Evolutionary conservation across 1,139 yeast genomes (phyloP).

Genomic region (Yamadazyma buinensis): DNA sequence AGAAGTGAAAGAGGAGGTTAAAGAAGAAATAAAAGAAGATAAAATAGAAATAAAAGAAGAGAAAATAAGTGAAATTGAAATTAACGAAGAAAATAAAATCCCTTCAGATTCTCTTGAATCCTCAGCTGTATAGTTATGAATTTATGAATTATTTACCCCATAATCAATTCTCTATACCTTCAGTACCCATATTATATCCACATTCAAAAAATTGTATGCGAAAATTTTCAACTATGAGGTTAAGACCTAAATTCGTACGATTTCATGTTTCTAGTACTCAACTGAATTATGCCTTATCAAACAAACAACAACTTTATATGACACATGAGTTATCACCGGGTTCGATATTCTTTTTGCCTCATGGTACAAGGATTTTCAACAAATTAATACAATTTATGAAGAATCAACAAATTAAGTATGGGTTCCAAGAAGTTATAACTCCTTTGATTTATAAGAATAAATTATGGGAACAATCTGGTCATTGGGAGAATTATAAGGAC

Average conservation of each 20-base stretch:
- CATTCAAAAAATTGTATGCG: too few species aligned
- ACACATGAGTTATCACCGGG: conserved; percentile 85
- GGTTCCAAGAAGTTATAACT: conserved; percentile 89
- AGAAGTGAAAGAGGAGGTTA: conserved; percentile 3
- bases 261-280: conserved; percentile 21
- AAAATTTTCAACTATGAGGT: conserved; percentile 5
- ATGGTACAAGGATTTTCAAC: conserved; percentile 85
- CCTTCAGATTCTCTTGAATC: too few species aligned
- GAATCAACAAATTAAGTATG: conserved; percentile 73
- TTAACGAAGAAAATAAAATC: too few species aligned
- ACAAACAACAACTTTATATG: conserved; percentile 67
- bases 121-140: too few species aligned
- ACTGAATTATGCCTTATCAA: conserved; percentile 49
- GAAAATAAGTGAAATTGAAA: too few species aligned
- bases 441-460: conserved; percentile 85
- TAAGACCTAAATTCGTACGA: conserved; percentile 1
- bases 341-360: conserved; percentile 82
- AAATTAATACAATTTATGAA: conserved; percentile 78
- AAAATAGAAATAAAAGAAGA: too few species aligned
- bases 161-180: too few species aligned
- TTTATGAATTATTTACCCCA: too few species aligned
- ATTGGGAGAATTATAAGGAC: conserved; percentile 91
- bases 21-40: too few species aligned
- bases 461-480: conserved; percentile 91
- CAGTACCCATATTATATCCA: too few species aligned